A percentile compares a stretch with the other conserved stretches of the same genome.
Evolutionary conservation across 75 land plant species (phyloP).

Genomic region (Pinus albicaulis): DNA sequence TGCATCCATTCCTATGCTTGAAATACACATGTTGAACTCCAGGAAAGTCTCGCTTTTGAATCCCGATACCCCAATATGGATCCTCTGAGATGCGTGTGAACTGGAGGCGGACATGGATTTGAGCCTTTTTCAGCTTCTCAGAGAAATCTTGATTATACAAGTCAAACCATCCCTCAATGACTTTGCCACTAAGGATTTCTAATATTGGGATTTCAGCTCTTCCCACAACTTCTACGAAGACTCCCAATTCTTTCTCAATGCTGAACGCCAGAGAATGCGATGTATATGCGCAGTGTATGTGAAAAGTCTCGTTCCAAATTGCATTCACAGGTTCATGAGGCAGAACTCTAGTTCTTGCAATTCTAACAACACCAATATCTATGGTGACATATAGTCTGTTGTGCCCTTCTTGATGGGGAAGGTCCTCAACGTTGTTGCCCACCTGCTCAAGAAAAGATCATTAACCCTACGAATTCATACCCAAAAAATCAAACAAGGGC

Average conservation of each 20-base stretch:
- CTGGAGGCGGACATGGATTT: constrained; percentile 27
- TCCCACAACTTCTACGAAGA: constrained; percentile 33
- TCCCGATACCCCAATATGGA: constrained; percentile 23
- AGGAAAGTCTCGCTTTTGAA: constrained; percentile 8
- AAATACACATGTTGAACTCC: constrained; percentile 27
- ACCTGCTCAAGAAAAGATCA: no score
- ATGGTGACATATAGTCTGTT: no score
- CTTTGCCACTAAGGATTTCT: constrained; percentile 14
- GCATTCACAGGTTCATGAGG: no score
- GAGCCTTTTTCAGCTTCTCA: constrained; percentile 15
- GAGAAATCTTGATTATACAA: constrained; percentile 23
- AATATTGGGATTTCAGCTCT: constrained; percentile 33
- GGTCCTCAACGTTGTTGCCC: no score
- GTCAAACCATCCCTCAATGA: constrained; percentile 33
- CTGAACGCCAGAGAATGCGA: constrained; percentile 1
- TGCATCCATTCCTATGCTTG: constrained; percentile 27
- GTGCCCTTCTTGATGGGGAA: no score
- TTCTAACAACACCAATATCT: no score
- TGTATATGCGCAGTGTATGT: no score
- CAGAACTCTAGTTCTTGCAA: no score
- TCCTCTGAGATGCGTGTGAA: constrained; percentile 21
- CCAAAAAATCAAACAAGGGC: no score
- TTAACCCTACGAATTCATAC: no score
- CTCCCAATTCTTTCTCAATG: constrained; percentile 35
- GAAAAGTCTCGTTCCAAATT: no score